Conservation (phyloP, 2,329 filamentous ascomycete genomes). For the Fusarium mangiferae region DNA sequence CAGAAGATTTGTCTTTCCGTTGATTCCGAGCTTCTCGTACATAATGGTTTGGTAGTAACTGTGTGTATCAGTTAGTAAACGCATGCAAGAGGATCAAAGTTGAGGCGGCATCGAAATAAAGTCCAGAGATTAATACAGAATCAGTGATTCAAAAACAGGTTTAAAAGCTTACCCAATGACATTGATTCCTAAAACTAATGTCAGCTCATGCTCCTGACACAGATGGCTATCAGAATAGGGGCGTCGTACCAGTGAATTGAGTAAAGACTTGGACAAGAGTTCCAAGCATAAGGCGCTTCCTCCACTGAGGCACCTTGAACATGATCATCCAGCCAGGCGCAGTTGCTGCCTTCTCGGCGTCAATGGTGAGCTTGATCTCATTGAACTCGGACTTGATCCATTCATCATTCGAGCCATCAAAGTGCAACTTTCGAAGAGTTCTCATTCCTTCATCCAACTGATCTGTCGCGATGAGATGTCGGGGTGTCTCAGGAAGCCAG, state of each 20-base stretch:
- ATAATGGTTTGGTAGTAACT: constrained; percentile 63
- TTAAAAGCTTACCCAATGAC: constrained; percentile 56
- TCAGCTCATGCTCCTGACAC: background rate
- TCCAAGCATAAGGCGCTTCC: constrained; percentile 67
- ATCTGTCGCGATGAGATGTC: constrained; percentile 49
- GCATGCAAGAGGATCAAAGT: too few species aligned
- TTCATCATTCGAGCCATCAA: constrained; percentile 62
- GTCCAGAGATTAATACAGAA: background rate
- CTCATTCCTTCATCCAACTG: constrained; percentile 53
- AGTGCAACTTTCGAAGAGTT: constrained; percentile 60
- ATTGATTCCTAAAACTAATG: constrained; percentile 52
- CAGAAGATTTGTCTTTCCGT: constrained; percentile 61
- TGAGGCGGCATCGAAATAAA: too few species aligned
- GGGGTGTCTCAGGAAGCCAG: constrained; percentile 42
- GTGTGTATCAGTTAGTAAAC: background rate
- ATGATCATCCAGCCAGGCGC: constrained; percentile 62
- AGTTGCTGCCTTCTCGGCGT: constrained; percentile 43
- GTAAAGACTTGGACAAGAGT: constrained; percentile 69
- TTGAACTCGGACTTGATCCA: constrained; percentile 65
- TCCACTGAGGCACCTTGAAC: constrained; percentile 65
- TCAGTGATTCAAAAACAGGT: background rate
- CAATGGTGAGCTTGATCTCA: constrained; percentile 67
- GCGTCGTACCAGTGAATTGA: constrained; percentile 54
- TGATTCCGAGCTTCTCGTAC: constrained; percentile 62
- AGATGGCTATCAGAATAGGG: background rate